These are phyloP conservation scores for Vigna nakashimae DNA, from an alignment of 306 rosid species.

Conservation along the genomic window DNA sequence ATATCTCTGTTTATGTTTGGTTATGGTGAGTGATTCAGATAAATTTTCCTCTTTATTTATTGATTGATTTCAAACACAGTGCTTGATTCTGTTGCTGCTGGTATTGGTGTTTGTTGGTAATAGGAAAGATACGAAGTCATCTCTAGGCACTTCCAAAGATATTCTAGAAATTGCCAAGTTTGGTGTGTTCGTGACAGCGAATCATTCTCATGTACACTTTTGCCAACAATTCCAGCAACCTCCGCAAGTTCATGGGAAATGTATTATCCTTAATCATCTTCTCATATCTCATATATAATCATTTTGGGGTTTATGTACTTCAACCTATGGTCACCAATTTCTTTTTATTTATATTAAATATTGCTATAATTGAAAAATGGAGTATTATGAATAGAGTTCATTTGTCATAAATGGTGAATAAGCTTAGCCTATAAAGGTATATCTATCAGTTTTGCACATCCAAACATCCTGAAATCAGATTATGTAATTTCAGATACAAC, in stretches of 20 bases:
- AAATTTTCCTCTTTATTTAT: not conserved
- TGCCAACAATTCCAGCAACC: conserved; percentile 70
- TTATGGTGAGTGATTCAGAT: too few relatives aligned
- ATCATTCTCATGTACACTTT: conserved; percentile 77
- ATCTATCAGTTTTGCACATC: not conserved
- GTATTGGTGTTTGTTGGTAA: not conserved
- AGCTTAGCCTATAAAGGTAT: not conserved
- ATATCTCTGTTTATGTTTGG: too few relatives aligned
- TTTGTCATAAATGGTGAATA: not conserved
- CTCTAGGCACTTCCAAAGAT: conserved; percentile 77
- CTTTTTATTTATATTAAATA: not conserved
- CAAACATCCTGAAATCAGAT: not conserved
- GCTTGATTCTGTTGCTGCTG: not conserved
- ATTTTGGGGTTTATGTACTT: not conserved
- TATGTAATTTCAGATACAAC: not conserved
- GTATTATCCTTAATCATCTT: conserved; percentile 47
- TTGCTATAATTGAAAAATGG: too few relatives aligned
- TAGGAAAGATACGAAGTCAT: conserved; percentile 55
- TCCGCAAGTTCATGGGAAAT: conserved; percentile 82
- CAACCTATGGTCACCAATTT: not conserved
- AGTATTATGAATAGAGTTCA: not conserved
- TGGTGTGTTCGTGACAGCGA: conserved; percentile 74
- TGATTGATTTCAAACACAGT: not conserved
- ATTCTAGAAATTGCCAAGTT: conserved; percentile 87
- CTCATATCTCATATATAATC: not conserved